Base-by-base conservation (phyloP, 108 stramenopile genomes). In the Fistulifera pelliculosa region DNA sequence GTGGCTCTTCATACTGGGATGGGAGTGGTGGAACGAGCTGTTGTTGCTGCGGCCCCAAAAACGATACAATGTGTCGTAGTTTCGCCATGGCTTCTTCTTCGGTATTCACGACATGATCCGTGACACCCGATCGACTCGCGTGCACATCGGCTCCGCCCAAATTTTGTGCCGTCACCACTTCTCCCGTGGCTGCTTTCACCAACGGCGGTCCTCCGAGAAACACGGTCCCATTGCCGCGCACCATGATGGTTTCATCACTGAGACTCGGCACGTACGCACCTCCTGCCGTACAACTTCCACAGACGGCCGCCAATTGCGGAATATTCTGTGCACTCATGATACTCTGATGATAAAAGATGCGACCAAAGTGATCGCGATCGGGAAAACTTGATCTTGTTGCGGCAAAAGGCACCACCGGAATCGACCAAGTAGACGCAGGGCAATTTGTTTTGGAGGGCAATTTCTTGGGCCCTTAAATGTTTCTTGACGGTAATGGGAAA, bases 131-230 rank as follows among this genome's bases (percentile, higher is more conserved):
- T 17, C 60, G 66, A 49, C 72, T 70, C 3, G 86, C 85, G 74
- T 99, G 98, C 3, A 97, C 94, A 43, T 81, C 77, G 0, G 96
- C 98, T 13, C 98, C 98, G 23, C 98, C 98, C 47, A 99, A 66
- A 24, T 94, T 94, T 61, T 99, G 94, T n/a, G 96, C 93, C 19
- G 89, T 62, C 12, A 99, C 94, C 24, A 89, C 75, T 64, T 99
- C 96, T 21, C 96, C 95, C 8, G 96, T 99, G 2, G 98, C 98
- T 0, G 96, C 96, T 54, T 92, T 93, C 13, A 99, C 98, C 38
- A 99, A 72, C n/a, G 98, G 98, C 22, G 98, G 98, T n/a, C 98
- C 98, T 31, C 93, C 98, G 38, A 99, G 65, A 71, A 99, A 99
- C 41, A 99, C 95, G 26, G 98, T 99, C 0, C 96, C 98, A 56